These are phyloP conservation scores for Wickerhamiella nectarea DNA, from an alignment of 805 yeast genomes.

Conservation along the genomic window DNA sequence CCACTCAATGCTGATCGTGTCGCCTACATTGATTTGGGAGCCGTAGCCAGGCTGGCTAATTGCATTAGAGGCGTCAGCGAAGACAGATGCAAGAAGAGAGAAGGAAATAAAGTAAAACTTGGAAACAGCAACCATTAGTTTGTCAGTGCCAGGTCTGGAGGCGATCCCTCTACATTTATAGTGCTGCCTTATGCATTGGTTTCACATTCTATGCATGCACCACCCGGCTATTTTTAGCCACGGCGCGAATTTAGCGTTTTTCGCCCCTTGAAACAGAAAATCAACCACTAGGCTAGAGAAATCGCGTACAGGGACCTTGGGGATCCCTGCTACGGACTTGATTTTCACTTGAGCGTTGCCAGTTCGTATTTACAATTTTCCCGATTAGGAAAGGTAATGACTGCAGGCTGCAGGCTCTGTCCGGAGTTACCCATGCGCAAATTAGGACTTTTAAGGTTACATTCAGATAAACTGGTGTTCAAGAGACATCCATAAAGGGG, in stretches of 20 bases:
- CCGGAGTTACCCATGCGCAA: neutral
- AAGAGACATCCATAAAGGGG: no score
- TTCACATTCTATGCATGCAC: conserved; percentile 32
- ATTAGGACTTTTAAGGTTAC: no score
- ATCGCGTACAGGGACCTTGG: no score
- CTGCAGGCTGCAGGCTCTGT: no score
- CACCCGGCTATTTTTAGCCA: neutral
- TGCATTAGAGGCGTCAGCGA: conserved; percentile 15
- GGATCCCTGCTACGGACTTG: no score
- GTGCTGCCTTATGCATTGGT: neutral
- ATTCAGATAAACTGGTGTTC: no score
- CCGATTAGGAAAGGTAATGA: conserved; percentile 4
- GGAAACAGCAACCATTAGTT: conserved; percentile 26
- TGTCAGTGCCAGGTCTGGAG: neutral
- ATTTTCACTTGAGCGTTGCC: no score
- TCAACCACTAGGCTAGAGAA: no score
- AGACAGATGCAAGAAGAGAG: conserved; percentile 11
- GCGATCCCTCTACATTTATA: neutral
- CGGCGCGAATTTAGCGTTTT: no score
- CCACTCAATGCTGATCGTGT: conserved; percentile 22
- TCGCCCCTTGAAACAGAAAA: neutral
- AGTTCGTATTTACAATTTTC: conserved; percentile 1
- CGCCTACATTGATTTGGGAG: conserved; percentile 22
- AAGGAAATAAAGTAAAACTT: conserved; percentile 6
- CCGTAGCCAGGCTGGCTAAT: conserved; percentile 21